A percentile compares a stretch with the other conserved stretches of the same genome.
phyloP scores from a whole-genome alignment of 371 early-diverging fungal species.

The Antonospora locustae region DNA sequence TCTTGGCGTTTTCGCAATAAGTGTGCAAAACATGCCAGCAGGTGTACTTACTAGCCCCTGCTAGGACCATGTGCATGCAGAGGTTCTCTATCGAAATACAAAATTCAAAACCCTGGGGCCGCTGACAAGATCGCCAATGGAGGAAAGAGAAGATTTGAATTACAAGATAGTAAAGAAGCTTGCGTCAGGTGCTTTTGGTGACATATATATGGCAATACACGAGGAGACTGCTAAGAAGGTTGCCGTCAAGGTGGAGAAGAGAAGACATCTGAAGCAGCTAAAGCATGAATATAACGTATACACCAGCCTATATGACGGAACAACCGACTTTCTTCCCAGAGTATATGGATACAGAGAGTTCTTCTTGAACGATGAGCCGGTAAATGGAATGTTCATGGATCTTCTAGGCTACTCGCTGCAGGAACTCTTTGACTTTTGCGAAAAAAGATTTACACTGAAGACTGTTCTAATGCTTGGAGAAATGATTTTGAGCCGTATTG shows the following conservation, averaged over 20 bases:
- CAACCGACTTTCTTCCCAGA: constrained; percentile 46
- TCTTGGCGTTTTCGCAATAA: constrained; percentile 75
- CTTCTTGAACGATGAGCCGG: constrained; percentile 35
- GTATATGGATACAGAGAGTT: constrained; percentile 56
- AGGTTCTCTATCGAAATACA: not conserved
- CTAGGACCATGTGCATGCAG: constrained; percentile 56
- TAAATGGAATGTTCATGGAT: constrained; percentile 71
- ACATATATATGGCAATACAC: constrained; percentile 73
- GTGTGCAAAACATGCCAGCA: constrained; percentile 82
- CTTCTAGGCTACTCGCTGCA: constrained; percentile 91
- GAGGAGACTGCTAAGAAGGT: constrained; percentile 50
- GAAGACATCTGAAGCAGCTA: constrained; percentile 50
- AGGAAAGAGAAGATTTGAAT: constrained; percentile 73
- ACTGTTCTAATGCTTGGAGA: constrained; percentile 89
- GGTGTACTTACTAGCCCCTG: constrained; percentile 80
- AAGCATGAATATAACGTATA: constrained; percentile 58
- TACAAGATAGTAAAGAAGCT: constrained; percentile 84
- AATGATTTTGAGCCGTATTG: constrained; percentile 83
- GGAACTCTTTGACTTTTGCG: constrained; percentile 89
- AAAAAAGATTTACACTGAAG: constrained; percentile 85
- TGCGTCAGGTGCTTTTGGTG: constrained; percentile 94
- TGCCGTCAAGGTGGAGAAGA: constrained; percentile 60
- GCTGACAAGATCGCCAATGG: constrained; percentile 82
- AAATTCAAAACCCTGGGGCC: constrained; percentile 59
- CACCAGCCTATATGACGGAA: constrained; percentile 51